A percentile compares a stretch with the other conserved stretches of the same genome.
Conservation (phyloP, 768 basidiomycete genomes). For the Psilocybe cubensis region DNA sequence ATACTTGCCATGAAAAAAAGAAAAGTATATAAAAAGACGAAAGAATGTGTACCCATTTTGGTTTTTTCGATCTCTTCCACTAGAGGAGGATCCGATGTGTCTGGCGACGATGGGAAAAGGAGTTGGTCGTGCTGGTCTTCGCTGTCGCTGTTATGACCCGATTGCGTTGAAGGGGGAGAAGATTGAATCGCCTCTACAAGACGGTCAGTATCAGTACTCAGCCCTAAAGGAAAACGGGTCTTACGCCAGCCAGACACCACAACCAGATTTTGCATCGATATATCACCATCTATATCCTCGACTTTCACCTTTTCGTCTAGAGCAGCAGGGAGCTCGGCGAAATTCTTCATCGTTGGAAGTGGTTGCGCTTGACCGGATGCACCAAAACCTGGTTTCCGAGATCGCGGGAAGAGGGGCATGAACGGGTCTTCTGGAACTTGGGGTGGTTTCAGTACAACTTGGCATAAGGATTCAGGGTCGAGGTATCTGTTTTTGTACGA, state of each 20-base stretch:
- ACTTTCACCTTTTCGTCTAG: constrained; percentile 7
- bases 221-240: constrained; percentile 23
- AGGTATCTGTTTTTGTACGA: constrained; percentile 29
- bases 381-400: constrained; percentile 22
- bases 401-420: constrained; percentile 47
- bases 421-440: constrained; percentile 23
- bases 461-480: constrained; percentile 20
- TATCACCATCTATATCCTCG: constrained; percentile 42
- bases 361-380: neutral
- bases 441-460: neutral
- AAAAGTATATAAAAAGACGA: too few relatives aligned
- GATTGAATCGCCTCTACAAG: constrained; percentile 38
- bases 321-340: constrained; percentile 10
- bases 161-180: constrained; percentile 46
- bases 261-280: constrained; percentile 54
- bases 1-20: neutral
- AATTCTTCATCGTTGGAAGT: constrained; percentile 8
- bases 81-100: constrained; percentile 44
- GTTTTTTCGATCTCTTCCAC: constrained; percentile 41
- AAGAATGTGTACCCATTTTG: constrained; percentile 50
- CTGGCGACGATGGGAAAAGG: constrained; percentile 50
- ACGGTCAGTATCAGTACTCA: neutral
- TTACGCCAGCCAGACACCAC: constrained; percentile 70
- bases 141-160: constrained; percentile 40
- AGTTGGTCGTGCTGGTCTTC: constrained; percentile 59